Evolutionary conservation across 2,329 filamentous ascomycete genomes (phyloP), one percentile per base, ranked within the genome.

Genomic region (Zymoseptoria tritici): DNA sequence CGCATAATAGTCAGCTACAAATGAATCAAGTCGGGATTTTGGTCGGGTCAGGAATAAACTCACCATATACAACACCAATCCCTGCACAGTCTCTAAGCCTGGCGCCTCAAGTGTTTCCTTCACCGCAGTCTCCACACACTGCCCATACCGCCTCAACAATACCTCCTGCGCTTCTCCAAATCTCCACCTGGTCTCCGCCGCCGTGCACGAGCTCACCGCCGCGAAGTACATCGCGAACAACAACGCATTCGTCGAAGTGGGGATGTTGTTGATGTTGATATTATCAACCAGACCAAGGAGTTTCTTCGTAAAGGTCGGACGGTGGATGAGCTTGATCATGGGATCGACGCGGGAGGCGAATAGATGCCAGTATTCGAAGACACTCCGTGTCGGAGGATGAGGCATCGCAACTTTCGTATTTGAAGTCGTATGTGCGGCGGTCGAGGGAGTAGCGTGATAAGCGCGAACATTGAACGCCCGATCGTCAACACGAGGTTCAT

Each of bases 311-410:
- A 68, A 61, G 5, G 66, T 64, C 4, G 68, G 67, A 55, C 68
- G 67, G 56, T 71, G 68, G 9, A 71, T 60, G 19, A 70, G 52
- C 57, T 71, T 71, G 6, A 61, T 64, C 61, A 70, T 61, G 4
- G 68, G 68, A 55, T 71, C 68, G 1, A 70, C 67, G 22, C 67
- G 53, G 6, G 63, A 61, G 11, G 61, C 55, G 52, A 67, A 71
- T 6, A 71, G 55, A 36, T 68, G 64, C 68, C 68, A 71, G 51
- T 66, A 68, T 52, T 68, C 64, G 36, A 68, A 65, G 9, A 70
- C 62, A 3, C 60, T 56, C 9, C 62, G 56, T 6, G 60, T 56
- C 1, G 62, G 51, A 6, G 66, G 67, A 56, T 69, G 62, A 52
- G 58, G 42, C 24, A 31, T 55, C 29, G 52, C 46, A 42, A 26